Evolutionary conservation across 2,329 filamentous ascomycete genomes (phyloP).

Genomic region (Didymella keratinophila): DNA sequence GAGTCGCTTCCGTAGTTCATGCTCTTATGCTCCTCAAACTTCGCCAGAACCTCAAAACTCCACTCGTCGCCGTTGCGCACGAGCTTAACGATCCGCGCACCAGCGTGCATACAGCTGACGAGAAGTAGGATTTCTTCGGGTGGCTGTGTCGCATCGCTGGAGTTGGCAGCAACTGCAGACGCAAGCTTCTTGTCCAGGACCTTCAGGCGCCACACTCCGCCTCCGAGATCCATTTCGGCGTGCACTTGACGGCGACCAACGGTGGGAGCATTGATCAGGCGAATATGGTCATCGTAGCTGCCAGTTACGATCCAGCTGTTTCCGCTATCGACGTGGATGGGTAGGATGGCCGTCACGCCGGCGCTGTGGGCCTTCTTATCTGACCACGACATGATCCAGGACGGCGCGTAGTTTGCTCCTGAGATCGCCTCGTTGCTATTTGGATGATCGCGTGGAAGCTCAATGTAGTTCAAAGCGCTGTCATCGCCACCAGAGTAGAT

Average conservation of each 20-base stretch:
- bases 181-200: constrained; percentile 54
- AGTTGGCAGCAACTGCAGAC: constrained; percentile 21
- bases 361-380: constrained; percentile 73
- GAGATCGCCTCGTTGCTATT: constrained; percentile 11
- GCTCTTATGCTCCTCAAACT: constrained; percentile 85
- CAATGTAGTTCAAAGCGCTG: constrained; percentile 61
- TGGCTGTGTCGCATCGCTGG: constrained; percentile 27
- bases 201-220: constrained; percentile 88
- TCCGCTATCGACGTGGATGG: constrained; percentile 61
- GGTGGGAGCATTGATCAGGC: constrained; percentile 64
- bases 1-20: constrained; percentile 94
- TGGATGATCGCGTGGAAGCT: constrained; percentile 23
- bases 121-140: constrained; percentile 53
- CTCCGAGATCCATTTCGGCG: constrained; percentile 71
- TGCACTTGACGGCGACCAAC: constrained; percentile 61
- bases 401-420: constrained; percentile 17
- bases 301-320: constrained; percentile 75
- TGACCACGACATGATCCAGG: constrained; percentile 47
- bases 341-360: constrained; percentile 86
- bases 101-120: constrained; percentile 94
- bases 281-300: constrained; percentile 86
- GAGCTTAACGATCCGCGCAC: constrained; percentile 70
- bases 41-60: constrained; percentile 70
- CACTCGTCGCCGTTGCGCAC: constrained; percentile 54
- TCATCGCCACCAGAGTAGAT: constrained; percentile 81